Conservation (phyloP, 1,139 yeast species). For the Candida sanyaensis region DNA sequence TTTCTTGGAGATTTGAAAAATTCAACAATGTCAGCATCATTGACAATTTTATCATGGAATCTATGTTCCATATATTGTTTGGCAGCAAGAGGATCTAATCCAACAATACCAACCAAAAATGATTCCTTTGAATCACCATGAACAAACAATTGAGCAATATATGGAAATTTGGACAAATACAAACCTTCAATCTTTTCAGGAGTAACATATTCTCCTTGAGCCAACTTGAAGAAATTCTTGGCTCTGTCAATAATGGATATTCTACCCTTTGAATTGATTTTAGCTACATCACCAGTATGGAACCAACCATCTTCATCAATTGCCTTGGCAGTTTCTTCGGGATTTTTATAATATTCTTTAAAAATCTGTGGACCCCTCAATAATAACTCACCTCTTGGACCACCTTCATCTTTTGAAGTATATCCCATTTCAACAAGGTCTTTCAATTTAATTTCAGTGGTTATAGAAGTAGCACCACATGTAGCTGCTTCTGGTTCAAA, state of each 20-base stretch:
- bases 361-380: conserved; percentile 44
- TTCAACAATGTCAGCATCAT: conserved; percentile 26
- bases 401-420: conserved; percentile 28
- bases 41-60: conserved; percentile 17
- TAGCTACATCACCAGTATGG: conserved; percentile 43
- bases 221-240: conserved; percentile 45
- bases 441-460: conserved; percentile 37
- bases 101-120: conserved; percentile 64
- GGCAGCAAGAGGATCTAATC: conserved; percentile 40
- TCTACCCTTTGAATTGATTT: conserved; percentile 22
- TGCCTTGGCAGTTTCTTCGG: conserved; percentile 41
- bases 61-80: conserved; percentile 19
- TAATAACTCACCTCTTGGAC: conserved; percentile 45
- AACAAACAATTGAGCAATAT: conserved; percentile 35
- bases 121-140: conserved; percentile 68
- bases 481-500: conserved; percentile 37
- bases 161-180: conserved; percentile 35
- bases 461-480: conserved; percentile 38
- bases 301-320: conserved; percentile 60
- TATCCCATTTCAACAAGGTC: conserved; percentile 44
- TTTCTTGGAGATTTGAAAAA: conserved; percentile 30
- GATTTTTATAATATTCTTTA: conserved; percentile 37
- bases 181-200: conserved; percentile 45
- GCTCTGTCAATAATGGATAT: conserved; percentile 43
- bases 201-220: conserved; percentile 48